Conservation (phyloP, 345 rosid species). For the Citrus australasica region DNA sequence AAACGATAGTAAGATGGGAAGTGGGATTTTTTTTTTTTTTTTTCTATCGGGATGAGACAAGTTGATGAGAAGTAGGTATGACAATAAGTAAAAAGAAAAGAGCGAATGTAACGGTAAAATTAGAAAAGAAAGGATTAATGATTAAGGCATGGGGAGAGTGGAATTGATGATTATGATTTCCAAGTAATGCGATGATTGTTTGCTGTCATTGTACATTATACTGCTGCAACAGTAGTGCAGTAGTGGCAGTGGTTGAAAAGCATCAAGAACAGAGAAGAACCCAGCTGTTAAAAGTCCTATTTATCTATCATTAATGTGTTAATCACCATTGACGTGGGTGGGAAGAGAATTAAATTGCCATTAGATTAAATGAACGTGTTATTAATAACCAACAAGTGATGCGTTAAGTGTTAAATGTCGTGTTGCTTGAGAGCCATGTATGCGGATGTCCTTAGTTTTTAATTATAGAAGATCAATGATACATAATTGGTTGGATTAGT, state of each 20-base stretch:
- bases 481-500: not conserved
- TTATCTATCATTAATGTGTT: too few relatives aligned
- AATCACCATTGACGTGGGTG: too few relatives aligned
- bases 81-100: not conserved
- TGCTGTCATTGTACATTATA: not conserved
- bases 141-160: conserved; percentile 17
- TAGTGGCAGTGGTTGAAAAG: conserved; percentile 1
- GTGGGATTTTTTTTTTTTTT: not conserved
- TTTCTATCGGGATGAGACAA: not conserved
- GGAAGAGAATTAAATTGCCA: too few relatives aligned
- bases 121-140: conserved; percentile 8
- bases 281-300: too few relatives aligned
- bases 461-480: too few relatives aligned
- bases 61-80: conserved; percentile 10
- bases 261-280: not conserved
- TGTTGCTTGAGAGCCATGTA: not conserved
- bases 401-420: too few relatives aligned
- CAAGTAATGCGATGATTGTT: not conserved
- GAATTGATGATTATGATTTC: conserved; percentile 18
- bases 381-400: too few relatives aligned
- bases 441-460: not conserved
- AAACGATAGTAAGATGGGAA: not conserved
- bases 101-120: not conserved
- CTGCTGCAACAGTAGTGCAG: not conserved
- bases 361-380: too few relatives aligned